Base-by-base conservation (phyloP, 2,329 filamentous ascomycete genomes). In the Botrytis paeoniae region DNA sequence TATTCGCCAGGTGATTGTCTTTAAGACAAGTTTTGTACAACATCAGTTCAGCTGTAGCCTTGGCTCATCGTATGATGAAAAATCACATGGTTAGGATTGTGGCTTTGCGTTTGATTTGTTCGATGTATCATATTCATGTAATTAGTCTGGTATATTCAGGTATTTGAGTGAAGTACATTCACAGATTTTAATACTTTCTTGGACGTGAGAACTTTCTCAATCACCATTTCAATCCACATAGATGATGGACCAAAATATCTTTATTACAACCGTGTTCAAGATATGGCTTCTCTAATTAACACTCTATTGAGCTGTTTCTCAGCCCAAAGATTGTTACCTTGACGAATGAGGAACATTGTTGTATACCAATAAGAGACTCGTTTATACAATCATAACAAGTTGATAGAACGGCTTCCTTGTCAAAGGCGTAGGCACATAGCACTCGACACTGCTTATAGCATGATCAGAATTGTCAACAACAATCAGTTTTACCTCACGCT, bases 81-180 rank as follows among this genome's bases (percentile, higher is more conserved):
- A 29, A 32, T 48, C 20, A 25, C 41, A 20, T 37, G 29, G 6
- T 32, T 4, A 1, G 29, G 12, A n/a, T 25, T 65, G 43, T 51
- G 37, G 60, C 9, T 63, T 29, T 20, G 16, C 8, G 12, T 6
- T n/a, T 51, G 0, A 16, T n/a, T n/a, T 51, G 5, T 29, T n/a
- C 14, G 20, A 35, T 37, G 29, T 45, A 22, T 48, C 32, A 4
- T 18, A n/a, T n/a, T 25, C 22, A n/a, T 65, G 8, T 35, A 8
- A 25, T 51, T 0, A 8, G 3, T 51, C 9, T 4, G 32, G 1
- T 25, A 18, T 8, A 25, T 25, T 9, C 0, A 9, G 20, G 12
- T 3, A 51, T 51, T 51, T 6, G 2, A 51, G 25, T 14, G 25
- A n/a, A 51, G 25, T n/a, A 14, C 12, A n/a, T 51, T n/a, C 25